Evolutionary conservation across 345 rosid genomes (phyloP), one percentile per base, ranked within the genome.

Genomic region (Arabidopsis suecica): DNA sequence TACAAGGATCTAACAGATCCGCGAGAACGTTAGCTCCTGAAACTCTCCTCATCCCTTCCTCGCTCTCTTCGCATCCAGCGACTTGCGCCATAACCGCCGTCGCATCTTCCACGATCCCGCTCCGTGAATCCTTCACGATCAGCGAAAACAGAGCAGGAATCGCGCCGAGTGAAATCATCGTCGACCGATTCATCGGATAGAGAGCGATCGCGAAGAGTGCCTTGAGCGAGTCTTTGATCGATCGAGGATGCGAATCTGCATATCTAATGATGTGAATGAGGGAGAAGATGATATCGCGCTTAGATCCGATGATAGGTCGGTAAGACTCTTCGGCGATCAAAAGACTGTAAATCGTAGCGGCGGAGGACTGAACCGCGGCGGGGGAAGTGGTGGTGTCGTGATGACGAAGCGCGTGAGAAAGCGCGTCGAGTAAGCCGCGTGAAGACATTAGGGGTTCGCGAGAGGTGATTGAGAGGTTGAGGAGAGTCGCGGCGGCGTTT

Each of bases 41-140:
- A 3, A 81, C 83, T 53, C 66, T 88, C 47, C 82, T 69, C 61
- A 91, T 87, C 32, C 84, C 98, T 9, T 80, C 90, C 53, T 81
- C 91, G 51, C 92, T 85, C 80, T 88, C 98, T 68, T 86, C 97
- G 62, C 96, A 88, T n/a, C 98, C 96, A 11, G 92, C 97, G 2
- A 94, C 78, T 79, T 94, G 98, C 25, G 96, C 95, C 58, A 90
- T 74, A 73, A 94, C 98, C 28, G 97, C 98, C 65, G 88, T 87
- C 11, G 98, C 89, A 71, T 94, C 98, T 80, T 94, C 98, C 64
- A 94, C 89, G 30, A 94, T 81, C 61, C 98, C 98, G 14, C 74
- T 84, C 48, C 95, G 77, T n/a, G 89, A 90, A 56, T 90, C 97
- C 70, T 86, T 88, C 9, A 94, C 66, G 33, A 90, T 86, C 5